These are phyloP conservation scores for Sordariomycetes sp. DNA, from an alignment of 2,329 filamentous ascomycete species.

Conservation along the genomic window DNA sequence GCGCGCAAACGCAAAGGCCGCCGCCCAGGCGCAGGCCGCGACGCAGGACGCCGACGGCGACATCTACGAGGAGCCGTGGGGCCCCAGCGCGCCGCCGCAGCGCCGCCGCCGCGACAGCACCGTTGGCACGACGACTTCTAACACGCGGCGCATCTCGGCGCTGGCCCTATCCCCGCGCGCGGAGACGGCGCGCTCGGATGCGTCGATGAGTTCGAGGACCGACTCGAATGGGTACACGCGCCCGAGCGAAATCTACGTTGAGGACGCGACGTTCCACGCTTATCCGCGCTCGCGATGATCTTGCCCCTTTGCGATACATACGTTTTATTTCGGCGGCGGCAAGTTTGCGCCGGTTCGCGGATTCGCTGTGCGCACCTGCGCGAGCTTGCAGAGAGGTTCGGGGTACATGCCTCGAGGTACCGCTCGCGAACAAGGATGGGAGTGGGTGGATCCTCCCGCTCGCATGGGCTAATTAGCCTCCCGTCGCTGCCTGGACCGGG, in stretches of 20 bases:
- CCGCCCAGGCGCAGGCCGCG: neutral
- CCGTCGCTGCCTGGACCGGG: neutral
- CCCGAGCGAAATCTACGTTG: constrained; percentile 1
- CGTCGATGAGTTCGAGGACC: constrained; percentile 1
- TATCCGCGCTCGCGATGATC: neutral
- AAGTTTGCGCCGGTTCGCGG: neutral
- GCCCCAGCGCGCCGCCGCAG: constrained; percentile 2
- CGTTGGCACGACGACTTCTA: neutral
- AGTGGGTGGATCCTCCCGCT: neutral
- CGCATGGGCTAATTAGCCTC: neutral
- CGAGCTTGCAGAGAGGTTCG: no score
- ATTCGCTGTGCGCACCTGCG: no score
- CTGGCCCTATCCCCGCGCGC: neutral
- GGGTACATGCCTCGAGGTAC: neutral
- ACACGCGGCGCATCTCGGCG: neutral
- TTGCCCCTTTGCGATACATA: neutral
- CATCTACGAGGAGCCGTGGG: constrained; percentile 2
- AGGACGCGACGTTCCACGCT: neutral
- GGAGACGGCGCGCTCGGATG: constrained; percentile 1
- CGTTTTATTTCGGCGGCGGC: neutral
- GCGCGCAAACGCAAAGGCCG: constrained; percentile 1
- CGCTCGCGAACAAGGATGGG: neutral
- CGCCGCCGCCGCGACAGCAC: constrained; percentile 1
- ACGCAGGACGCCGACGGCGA: neutral
- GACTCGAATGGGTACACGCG: constrained; percentile 4